phyloP scores from a whole-genome alignment of 2,329 filamentous ascomycete genomes.

The Trichoderma breve region DNA sequence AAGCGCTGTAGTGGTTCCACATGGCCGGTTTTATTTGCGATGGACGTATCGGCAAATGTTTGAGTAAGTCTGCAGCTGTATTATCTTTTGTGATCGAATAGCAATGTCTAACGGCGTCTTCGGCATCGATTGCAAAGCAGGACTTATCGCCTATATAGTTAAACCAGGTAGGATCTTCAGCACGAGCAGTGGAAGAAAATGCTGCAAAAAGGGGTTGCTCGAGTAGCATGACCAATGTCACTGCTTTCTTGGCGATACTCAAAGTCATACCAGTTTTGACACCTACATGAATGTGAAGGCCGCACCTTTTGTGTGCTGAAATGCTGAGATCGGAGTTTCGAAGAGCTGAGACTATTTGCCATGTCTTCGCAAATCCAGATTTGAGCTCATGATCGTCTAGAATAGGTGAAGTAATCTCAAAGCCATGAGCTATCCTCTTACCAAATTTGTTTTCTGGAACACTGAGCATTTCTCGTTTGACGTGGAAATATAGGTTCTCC shows the following conservation, averaged over 20 bases:
- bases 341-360: slow-evolving; percentile 16
- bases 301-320: slow-evolving; percentile 24
- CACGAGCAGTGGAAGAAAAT: background rate
- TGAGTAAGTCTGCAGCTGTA: background rate
- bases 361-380: slow-evolving; percentile 19
- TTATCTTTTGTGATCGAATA: background rate
- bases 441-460: background rate
- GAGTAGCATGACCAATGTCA: slow-evolving; percentile 25
- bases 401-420: slow-evolving; percentile 27
- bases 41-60: background rate
- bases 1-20: background rate
- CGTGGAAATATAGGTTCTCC: slow-evolving; percentile 18
- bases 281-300: slow-evolving; percentile 30
- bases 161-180: background rate
- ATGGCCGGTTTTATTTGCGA: background rate
- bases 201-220: slow-evolving; percentile 24
- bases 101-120: background rate
- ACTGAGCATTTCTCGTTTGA: slow-evolving; percentile 21
- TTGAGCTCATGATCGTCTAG: slow-evolving; percentile 23
- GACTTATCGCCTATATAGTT: background rate
- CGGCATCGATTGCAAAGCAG: background rate
- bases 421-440: slow-evolving; percentile 18
- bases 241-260: slow-evolving; percentile 26
- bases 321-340: background rate
- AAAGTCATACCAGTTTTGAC: slow-evolving; percentile 26